Evolutionary conservation across 495 filamentous ascomycete genomes (phyloP), one percentile per base, ranked within the genome.

Genomic region (Aspergillus kassunensis): DNA sequence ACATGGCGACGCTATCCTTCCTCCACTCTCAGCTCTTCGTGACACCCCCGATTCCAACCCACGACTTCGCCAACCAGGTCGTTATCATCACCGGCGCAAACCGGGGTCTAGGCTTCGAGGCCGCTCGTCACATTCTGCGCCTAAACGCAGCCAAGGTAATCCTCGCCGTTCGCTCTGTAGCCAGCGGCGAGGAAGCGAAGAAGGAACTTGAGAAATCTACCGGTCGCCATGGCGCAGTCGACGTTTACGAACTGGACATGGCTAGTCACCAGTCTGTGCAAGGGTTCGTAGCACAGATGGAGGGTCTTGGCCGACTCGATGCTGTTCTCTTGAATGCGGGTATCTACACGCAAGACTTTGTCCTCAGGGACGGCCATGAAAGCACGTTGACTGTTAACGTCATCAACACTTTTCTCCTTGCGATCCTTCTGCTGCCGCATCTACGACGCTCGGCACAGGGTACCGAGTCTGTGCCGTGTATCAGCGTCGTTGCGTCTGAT

Each of bases 91-190:
- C 66, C 0, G 62, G 64, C 24, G 58, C 46, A n/a, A 71, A 69
- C 23, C 13, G 41, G 4, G 66, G 66, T 20, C 51, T 71, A 1
- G 66, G 66, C n/a, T 44, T 64, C 25, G 66, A 67, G 53, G 43
- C 64, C 3, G 61, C 63, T 3, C 43, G 51, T 9, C 60, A 61
- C 23, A 30, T 65, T 15, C 51, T 56, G 13, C 16, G 37, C 0
- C 9, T 36, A 6, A 29, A 16, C 1, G 66, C 80, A 8, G 64
- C 64, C 2, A 63, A 57, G 29, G 64, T 83, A 5, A 69, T 82
- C 44, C 56, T 82, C 1, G 78, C 72, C 4, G 77, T 79, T 2
- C 77, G 80, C 13, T 73, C 64, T 23, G 19, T 63, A 2, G 43
- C 53, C 8, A 73, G 69, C 24, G 81, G 80, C 3, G 55, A 75